Conservation (phyloP, 345 rosid species). For the rapeseed (Brassica napus) region Da-Ae NC_063447.1:3930001-3930500, state of each 20-base stretch:
- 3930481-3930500: slow-evolving; percentile 19
- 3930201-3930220: not conserved
- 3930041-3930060: slow-evolving; percentile 29
- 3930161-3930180: slow-evolving; percentile 6
- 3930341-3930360: not conserved
- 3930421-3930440: slow-evolving; percentile 11
- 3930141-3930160: slow-evolving; percentile 19
- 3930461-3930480: not conserved
- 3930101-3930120: slow-evolving; percentile 10
- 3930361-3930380: slow-evolving; percentile 26
- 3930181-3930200: slow-evolving; percentile 5
- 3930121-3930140: slow-evolving; percentile 3
- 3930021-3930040: slow-evolving; percentile 29
- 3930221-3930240: not conserved
- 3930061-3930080: not conserved
- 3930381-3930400: not conserved
- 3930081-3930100: slow-evolving; percentile 11
- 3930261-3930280: not conserved
- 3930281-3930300: not conserved
- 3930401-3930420: slow-evolving; percentile 20
- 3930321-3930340: not conserved
- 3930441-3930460: not conserved
- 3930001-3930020: slow-evolving; percentile 27
- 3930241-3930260: not conserved
- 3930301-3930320: not conserved